These are phyloP conservation scores for Potentilla sterilis DNA, from an alignment of 306 rosid species.

Conservation along the genomic window DNA sequence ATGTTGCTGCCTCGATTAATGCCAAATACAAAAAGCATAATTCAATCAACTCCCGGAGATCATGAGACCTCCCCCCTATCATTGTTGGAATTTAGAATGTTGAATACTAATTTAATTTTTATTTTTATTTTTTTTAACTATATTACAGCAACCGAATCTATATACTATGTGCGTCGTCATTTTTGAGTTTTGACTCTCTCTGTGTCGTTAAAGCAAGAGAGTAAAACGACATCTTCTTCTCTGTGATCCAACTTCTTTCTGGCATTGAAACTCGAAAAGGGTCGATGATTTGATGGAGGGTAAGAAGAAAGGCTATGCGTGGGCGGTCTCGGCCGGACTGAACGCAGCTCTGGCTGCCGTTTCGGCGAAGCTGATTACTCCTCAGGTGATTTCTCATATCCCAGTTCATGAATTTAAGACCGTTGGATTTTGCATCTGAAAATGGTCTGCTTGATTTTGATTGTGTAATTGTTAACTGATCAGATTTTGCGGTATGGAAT, in stretches of 20 bases:
- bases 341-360: constrained; percentile 63
- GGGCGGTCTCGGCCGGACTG: constrained; percentile 60
- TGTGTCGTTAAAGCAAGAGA: no score
- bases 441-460: neutral
- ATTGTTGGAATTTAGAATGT: no score
- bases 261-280: neutral
- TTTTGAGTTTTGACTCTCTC: no score
- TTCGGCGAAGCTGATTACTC: constrained; percentile 50
- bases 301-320: constrained; percentile 40
- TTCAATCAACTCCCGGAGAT: no score
- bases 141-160: no score
- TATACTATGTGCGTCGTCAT: no score
- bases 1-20: no score
- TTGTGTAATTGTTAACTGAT: neutral
- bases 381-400: constrained; percentile 32
- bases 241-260: neutral
- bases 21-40: no score
- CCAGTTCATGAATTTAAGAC: neutral
- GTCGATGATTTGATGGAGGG: constrained; percentile 24
- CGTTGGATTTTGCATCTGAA: neutral
- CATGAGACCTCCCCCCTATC: no score
- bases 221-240: no score
- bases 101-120: no score
- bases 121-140: no score
- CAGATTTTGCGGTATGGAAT: constrained; percentile 60